A percentile compares a stretch with the other conserved stretches of the same genome.
Evolutionary conservation across 768 basidiomycete genomes (phyloP).

Genomic region (Flagelloscypha sp.): DNA sequence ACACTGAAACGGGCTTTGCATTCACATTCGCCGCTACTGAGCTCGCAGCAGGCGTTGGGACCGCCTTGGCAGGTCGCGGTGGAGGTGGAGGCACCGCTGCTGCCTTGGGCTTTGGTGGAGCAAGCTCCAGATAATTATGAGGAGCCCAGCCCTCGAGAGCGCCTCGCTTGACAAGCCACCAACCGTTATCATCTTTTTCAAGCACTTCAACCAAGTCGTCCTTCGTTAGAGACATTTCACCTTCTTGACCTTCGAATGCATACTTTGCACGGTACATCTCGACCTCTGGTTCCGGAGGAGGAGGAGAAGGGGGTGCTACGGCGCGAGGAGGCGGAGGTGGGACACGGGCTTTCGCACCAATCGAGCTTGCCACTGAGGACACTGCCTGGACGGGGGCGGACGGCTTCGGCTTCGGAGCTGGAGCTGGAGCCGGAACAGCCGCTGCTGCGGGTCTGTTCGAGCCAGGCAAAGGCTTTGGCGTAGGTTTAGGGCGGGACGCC

Average conservation of each 20-base stretch:
- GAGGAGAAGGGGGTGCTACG: slow-evolving; percentile 46
- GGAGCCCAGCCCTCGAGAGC: slow-evolving; percentile 91
- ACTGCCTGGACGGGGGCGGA: slow-evolving; percentile 14
- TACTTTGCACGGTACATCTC: slow-evolving; percentile 84
- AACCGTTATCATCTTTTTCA: slow-evolving; percentile 92
- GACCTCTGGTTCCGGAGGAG: slow-evolving; percentile 54
- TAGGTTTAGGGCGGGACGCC: slow-evolving; percentile 30
- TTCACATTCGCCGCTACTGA: slow-evolving; percentile 47
- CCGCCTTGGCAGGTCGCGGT: slow-evolving; percentile 39
- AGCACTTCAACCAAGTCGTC: slow-evolving; percentile 89
- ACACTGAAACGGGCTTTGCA: slow-evolving; percentile 77
- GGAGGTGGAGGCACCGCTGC: slow-evolving; percentile 66
- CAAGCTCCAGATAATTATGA: slow-evolving; percentile 82
- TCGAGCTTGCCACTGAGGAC: slow-evolving; percentile 25
- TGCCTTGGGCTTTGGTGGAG: slow-evolving; percentile 57
- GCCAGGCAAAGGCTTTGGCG: slow-evolving; percentile 49
- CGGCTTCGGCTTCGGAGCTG: slow-evolving; percentile 19
- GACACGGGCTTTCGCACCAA: slow-evolving; percentile 30
- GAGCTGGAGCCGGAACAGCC: slow-evolving; percentile 26
- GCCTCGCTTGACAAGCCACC: slow-evolving; percentile 92
- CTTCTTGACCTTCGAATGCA: slow-evolving; percentile 87
- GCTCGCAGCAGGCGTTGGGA: slow-evolving; percentile 26
- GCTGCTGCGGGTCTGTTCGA: slow-evolving; percentile 31
- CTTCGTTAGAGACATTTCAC: slow-evolving; percentile 84
- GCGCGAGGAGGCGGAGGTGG: slow-evolving; percentile 34